Percentiles rank a stretch among this genome's conserved stretches.
Conservation (phyloP, 169 alveolate species). For the Plasmodium falciparum region DNA sequence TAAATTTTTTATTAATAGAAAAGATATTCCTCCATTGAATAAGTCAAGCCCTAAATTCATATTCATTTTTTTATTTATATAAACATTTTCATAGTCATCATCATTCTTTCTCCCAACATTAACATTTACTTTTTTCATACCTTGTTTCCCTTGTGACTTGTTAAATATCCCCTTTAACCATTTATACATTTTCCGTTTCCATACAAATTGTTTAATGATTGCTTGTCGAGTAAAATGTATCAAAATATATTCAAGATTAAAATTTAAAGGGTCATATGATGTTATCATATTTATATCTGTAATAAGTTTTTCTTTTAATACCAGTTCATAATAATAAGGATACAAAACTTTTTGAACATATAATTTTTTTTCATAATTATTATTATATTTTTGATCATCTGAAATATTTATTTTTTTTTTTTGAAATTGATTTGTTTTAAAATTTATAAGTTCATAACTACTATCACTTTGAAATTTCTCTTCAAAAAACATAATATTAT, state of each 20-base stretch:
- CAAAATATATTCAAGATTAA: slow-evolving; percentile 26
- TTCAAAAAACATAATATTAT: background rate
- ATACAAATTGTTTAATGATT: slow-evolving; percentile 34
- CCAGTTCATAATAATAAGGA: slow-evolving; percentile 28
- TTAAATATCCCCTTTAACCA: background rate
- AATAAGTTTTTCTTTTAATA: slow-evolving; percentile 26
- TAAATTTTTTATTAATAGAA: slow-evolving; percentile 44
- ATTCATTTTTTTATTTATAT: background rate
- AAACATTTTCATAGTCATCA: background rate
- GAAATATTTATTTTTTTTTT: slow-evolving; percentile 1
- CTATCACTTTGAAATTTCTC: background rate
- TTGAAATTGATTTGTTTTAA: slow-evolving; percentile 4
- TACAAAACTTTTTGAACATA: slow-evolving; percentile 47
- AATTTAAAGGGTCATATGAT: slow-evolving; percentile 21
- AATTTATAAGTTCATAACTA: slow-evolving; percentile 14
- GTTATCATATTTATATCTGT: slow-evolving; percentile 14
- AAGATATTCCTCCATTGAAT: slow-evolving; percentile 55
- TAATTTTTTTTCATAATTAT: background rate
- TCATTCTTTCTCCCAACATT: background rate
- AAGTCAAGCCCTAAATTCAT: slow-evolving; percentile 20
- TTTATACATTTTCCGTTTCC: slow-evolving; percentile 24
- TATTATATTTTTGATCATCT: background rate
- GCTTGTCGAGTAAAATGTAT: slow-evolving; percentile 38
- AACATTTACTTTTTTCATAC: background rate
- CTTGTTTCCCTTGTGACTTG: background rate